phyloP scores from a whole-genome alignment of 2,329 filamentous ascomycete genomes.

The Ophiostoma ips region DNA sequence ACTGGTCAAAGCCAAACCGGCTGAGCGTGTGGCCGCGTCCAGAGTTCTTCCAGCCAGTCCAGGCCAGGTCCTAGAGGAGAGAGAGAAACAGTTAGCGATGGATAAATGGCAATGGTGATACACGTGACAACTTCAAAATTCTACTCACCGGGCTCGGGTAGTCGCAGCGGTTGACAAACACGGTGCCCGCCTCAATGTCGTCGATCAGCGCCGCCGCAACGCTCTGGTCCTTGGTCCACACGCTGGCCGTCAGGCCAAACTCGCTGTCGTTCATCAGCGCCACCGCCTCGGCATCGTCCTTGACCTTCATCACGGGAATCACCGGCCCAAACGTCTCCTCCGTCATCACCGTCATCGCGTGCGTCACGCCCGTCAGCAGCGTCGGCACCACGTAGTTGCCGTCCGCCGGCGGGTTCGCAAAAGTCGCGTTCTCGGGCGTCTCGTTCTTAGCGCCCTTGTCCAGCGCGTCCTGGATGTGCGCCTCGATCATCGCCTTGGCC shows the following conservation, averaged over 20 bases:
- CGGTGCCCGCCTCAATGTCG: constrained; percentile 78
- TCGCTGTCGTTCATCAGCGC: constrained; percentile 87
- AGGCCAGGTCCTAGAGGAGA: constrained; percentile 89
- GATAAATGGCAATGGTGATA: constrained; percentile 8
- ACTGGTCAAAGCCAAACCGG: constrained; percentile 85
- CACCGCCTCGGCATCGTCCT: constrained; percentile 66
- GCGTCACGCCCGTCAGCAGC: constrained; percentile 63
- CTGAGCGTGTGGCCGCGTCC: constrained; percentile 84
- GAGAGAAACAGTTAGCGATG: too few species aligned
- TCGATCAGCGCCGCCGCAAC: constrained; percentile 65
- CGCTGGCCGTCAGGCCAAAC: constrained; percentile 87
- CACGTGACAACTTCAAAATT: not conserved
- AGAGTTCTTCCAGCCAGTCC: constrained; percentile 96
- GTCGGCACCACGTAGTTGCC: constrained; percentile 86
- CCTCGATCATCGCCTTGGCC: constrained; percentile 60
- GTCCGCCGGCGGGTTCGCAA: constrained; percentile 54
- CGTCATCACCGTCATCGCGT: constrained; percentile 77
- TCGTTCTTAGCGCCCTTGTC: constrained; percentile 70
- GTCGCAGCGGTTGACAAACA: constrained; percentile 91
- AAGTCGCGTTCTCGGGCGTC: constrained; percentile 65
- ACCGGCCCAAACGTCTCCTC: constrained; percentile 93
- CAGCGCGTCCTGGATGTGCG: constrained; percentile 71
- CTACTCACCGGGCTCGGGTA: constrained; percentile 73
- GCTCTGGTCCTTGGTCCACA: constrained; percentile 82
- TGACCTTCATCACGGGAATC: constrained; percentile 80